Conservation (phyloP, 208 protist genomes). For the Acanthamoeba divionensis region DNA sequence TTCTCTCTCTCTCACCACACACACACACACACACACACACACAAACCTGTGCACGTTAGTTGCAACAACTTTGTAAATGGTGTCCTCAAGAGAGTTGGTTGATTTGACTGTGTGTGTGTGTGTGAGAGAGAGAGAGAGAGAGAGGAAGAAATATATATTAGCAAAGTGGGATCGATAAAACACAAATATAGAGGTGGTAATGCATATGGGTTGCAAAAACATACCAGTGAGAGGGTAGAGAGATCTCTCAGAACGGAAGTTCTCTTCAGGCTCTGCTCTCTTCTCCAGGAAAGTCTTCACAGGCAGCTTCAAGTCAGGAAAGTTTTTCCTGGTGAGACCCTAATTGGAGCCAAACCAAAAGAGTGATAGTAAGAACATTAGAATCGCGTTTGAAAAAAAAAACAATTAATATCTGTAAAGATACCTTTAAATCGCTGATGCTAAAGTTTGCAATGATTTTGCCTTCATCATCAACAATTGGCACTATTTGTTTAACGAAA, state of each 20-base stretch:
- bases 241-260: constrained; percentile 21
- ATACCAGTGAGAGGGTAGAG: not conserved
- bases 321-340: constrained; percentile 15
- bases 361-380: not conserved
- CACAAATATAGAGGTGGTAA: too few species aligned
- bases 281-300: constrained; percentile 44
- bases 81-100: not conserved
- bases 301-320: not conserved
- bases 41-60: not conserved
- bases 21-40: too few species aligned
- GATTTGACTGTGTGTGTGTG: not conserved
- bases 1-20: too few species aligned
- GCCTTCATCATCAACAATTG: constrained; percentile 23
- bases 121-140: too few species aligned
- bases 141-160: too few species aligned
- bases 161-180: too few species aligned
- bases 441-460: constrained; percentile 48
- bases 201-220: too few species aligned
- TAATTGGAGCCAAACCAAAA: not conserved
- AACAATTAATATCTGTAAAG: not conserved
- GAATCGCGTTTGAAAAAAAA: not conserved
- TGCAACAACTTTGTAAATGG: constrained; percentile 46
- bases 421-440: constrained; percentile 21
- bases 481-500: not conserved
- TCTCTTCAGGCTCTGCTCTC: not conserved